These are phyloP conservation scores for Gossypium arboreum DNA, from an alignment of 345 rosid species.

Conservation along the genomic window DNA sequence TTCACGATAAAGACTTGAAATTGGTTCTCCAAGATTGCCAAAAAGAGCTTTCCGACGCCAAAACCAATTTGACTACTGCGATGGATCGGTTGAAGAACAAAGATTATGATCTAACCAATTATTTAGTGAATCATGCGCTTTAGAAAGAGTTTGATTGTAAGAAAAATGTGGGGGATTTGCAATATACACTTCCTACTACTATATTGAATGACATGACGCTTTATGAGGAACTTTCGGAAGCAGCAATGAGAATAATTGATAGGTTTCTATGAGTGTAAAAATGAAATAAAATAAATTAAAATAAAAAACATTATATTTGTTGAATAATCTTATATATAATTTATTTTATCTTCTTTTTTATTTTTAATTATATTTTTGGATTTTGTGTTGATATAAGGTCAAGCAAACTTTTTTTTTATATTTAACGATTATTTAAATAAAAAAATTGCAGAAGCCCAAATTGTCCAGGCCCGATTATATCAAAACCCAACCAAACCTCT, in stretches of 20 bases:
- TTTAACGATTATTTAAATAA: too few relatives aligned
- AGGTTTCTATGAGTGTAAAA: background rate
- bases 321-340: too few relatives aligned
- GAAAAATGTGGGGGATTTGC: background rate
- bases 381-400: too few relatives aligned
- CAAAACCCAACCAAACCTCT: too few relatives aligned
- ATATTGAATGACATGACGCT: conserved; percentile 17
- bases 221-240: conserved; percentile 22
- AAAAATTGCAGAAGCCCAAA: too few relatives aligned
- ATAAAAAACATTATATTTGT: too few relatives aligned
- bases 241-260: conserved; percentile 28
- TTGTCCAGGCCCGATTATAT: too few relatives aligned
- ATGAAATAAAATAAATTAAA: too few relatives aligned
- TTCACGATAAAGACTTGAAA: background rate
- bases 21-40: background rate
- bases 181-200: background rate
- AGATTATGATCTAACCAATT: conserved; percentile 22
- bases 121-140: background rate
- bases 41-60: background rate
- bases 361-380: too few relatives aligned
- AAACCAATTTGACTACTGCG: background rate
- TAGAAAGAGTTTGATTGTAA: background rate
- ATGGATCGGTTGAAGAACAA: background rate
- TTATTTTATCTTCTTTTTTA: too few relatives aligned
- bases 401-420: too few relatives aligned